These are phyloP conservation scores for Castanospermum australe DNA, from an alignment of 306 rosid species.

Conservation along the genomic window DNA sequence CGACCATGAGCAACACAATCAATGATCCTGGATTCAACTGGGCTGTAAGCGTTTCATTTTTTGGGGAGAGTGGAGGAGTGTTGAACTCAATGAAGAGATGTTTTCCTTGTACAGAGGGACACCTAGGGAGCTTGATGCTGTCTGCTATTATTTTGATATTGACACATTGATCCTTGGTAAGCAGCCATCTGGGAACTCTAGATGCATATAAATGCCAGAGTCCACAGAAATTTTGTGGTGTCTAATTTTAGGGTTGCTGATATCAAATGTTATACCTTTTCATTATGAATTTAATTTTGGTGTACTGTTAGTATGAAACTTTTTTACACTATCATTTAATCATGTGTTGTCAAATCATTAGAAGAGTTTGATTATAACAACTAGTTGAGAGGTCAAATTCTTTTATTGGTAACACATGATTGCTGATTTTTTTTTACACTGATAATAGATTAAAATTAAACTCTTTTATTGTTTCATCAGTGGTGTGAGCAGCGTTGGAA, in stretches of 20 bases:
- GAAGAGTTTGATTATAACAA: neutral
- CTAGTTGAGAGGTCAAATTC: neutral
- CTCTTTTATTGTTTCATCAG: neutral
- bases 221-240: constrained; percentile 25
- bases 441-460: neutral
- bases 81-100: constrained; percentile 30
- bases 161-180: neutral
- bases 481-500: neutral
- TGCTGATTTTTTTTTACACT: neutral
- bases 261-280: constrained; percentile 22
- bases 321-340: neutral
- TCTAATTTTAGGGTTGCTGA: constrained; percentile 10
- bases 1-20: constrained; percentile 46
- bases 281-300: neutral
- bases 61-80: neutral
- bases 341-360: neutral
- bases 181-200: constrained; percentile 2
- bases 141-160: constrained; percentile 17
- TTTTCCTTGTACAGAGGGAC: constrained; percentile 37
- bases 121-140: constrained; percentile 23
- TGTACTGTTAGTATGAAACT: neutral
- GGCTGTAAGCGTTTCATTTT: neutral
- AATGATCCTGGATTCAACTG: constrained; percentile 28
- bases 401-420: neutral
- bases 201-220: constrained; percentile 5